phyloP scores from a whole-genome alignment of 441 rosid genomes.

The Lepidium campestre region DNA sequence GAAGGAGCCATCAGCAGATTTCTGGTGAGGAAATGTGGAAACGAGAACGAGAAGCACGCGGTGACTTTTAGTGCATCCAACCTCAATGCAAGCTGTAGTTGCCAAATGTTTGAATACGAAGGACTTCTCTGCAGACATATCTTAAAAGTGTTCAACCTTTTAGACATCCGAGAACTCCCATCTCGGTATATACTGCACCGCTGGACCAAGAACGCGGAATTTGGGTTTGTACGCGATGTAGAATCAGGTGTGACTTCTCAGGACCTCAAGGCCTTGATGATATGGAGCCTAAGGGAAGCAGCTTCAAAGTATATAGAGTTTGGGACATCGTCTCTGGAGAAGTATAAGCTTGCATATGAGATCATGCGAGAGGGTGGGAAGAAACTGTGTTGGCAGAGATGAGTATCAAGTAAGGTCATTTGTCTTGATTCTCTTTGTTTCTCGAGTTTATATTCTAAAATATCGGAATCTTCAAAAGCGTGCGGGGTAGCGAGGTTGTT shows the following conservation, averaged over 20 bases:
- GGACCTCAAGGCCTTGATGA: constrained; percentile 59
- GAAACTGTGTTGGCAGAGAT: constrained; percentile 62
- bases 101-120: constrained; percentile 84
- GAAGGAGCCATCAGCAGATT: constrained; percentile 68
- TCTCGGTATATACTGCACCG: constrained; percentile 64
- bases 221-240: constrained; percentile 41
- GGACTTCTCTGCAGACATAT: constrained; percentile 75
- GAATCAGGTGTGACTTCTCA: constrained; percentile 52
- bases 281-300: constrained; percentile 79
- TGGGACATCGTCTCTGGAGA: constrained; percentile 58
- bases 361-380: constrained; percentile 72
- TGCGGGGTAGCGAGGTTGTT: not conserved
- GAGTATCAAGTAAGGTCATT: constrained; percentile 23
- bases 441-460: not conserved
- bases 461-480: not conserved
- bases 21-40: constrained; percentile 57
- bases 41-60: constrained; percentile 56
- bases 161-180: constrained; percentile 69
- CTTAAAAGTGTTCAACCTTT: constrained; percentile 59
- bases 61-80: constrained; percentile 63
- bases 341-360: constrained; percentile 73
- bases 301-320: constrained; percentile 72
- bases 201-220: constrained; percentile 75
- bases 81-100: constrained; percentile 63
- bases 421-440: constrained; percentile 14